Evolutionary conservation across 2,329 filamentous ascomycete genomes (phyloP).

Genomic region (Colletotrichum spinosum): DNA sequence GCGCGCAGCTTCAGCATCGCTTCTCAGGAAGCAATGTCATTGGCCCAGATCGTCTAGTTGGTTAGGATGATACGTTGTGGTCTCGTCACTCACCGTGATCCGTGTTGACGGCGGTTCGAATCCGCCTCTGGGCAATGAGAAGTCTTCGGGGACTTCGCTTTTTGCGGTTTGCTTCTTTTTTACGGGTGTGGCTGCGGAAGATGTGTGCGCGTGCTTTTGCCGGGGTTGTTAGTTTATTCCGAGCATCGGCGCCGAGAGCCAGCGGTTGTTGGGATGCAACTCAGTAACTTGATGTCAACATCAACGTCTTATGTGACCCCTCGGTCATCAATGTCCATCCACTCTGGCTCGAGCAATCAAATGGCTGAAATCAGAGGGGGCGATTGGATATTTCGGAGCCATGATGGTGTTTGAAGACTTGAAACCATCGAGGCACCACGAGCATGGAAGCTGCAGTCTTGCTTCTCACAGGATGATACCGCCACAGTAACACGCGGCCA

Average conservation of each 20-base stretch:
- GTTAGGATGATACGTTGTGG: conserved; percentile 37
- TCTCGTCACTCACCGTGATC: conserved; percentile 27
- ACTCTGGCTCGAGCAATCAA: too few relatives aligned
- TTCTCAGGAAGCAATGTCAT: conserved; percentile 14
- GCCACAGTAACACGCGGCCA: too few relatives aligned
- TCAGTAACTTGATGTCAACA: too few relatives aligned
- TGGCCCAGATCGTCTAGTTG: conserved; percentile 36
- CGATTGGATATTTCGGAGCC: too few relatives aligned
- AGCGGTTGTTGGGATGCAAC: too few relatives aligned
- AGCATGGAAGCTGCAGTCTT: too few relatives aligned
- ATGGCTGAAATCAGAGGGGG: too few relatives aligned
- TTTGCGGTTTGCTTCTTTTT: neutral
- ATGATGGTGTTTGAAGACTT: too few relatives aligned
- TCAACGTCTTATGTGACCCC: too few relatives aligned
- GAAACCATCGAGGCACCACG: too few relatives aligned
- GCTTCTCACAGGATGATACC: too few relatives aligned
- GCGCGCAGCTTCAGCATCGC: neutral
- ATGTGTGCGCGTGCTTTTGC: neutral
- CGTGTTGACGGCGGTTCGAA: conserved; percentile 37
- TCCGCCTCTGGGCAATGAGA: conserved; percentile 28
- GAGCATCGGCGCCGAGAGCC: neutral
- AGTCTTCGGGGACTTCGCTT: neutral
- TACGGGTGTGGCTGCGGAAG: neutral
- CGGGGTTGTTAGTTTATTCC: neutral
- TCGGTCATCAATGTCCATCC: too few relatives aligned